Conservation (phyloP, 2,329 filamentous ascomycete species). For the Penicillium sp. region DNA sequence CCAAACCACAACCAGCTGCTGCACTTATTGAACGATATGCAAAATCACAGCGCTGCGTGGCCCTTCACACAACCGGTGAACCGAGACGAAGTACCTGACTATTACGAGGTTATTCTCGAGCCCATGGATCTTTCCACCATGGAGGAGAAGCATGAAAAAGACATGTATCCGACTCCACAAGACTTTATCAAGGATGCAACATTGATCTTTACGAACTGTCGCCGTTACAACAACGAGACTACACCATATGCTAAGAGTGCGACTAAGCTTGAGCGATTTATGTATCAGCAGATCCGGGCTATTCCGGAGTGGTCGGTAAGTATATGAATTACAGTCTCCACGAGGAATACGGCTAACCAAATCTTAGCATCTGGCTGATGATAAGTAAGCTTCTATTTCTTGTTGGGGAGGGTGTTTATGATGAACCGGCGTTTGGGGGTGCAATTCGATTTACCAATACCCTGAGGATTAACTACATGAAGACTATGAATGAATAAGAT, state of each 20-base stretch:
- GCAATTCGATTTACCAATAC: slow-evolving; percentile 18
- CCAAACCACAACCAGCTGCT: slow-evolving; percentile 95
- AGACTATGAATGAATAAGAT: not conserved
- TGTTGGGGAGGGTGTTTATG: slow-evolving; percentile 12
- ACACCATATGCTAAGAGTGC: slow-evolving; percentile 95
- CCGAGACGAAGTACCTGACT: slow-evolving; percentile 94
- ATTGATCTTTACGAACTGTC: slow-evolving; percentile 91
- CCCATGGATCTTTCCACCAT: slow-evolving; percentile 97
- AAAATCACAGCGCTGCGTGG: slow-evolving; percentile 92
- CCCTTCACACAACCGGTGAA: slow-evolving; percentile 93
- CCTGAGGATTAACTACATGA: slow-evolving; percentile 11
- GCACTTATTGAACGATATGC: slow-evolving; percentile 88
- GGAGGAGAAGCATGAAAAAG: slow-evolving; percentile 92
- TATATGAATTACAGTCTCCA: not conserved
- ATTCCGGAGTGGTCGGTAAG: slow-evolving; percentile 85
- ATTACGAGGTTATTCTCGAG: slow-evolving; percentile 97
- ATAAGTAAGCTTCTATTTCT: slow-evolving; percentile 18
- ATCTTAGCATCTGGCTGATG: slow-evolving; percentile 43
- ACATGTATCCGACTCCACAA: slow-evolving; percentile 86
- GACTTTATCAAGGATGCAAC: slow-evolving; percentile 88
- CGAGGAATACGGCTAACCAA: not conserved
- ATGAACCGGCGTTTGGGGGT: slow-evolving; percentile 17
- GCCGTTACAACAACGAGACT: slow-evolving; percentile 92
- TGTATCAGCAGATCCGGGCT: slow-evolving; percentile 90
- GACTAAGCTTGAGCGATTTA: slow-evolving; percentile 87